Percentiles rank a stretch among this genome's conserved stretches.
Evolutionary conservation across 345 rosid species (phyloP).

Genomic region (Populus pruinosa): DNA sequence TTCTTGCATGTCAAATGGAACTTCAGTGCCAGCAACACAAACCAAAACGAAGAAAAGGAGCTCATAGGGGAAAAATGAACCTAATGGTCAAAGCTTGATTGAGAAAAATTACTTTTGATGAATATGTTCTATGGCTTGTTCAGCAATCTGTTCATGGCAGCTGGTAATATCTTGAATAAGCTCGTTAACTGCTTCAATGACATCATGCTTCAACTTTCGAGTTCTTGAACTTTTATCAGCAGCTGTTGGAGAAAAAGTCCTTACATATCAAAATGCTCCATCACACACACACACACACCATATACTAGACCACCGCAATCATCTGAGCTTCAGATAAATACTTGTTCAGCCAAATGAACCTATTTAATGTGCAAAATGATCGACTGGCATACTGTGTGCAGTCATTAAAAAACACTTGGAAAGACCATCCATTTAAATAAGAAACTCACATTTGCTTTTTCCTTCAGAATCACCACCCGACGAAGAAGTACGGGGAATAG

Average conservation of each 20-base stretch:
- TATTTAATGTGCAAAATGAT: neutral
- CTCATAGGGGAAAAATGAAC: neutral
- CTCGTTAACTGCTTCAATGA: slow-evolving; percentile 93
- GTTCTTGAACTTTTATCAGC: slow-evolving; percentile 85
- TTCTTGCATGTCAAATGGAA: neutral
- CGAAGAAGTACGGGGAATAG: slow-evolving; percentile 69
- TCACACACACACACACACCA: neutral
- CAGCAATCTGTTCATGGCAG: slow-evolving; percentile 97
- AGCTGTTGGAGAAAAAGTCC: slow-evolving; percentile 50
- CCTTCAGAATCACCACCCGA: slow-evolving; percentile 99
- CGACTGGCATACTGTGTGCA: neutral
- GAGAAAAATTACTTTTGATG: slow-evolving; percentile 75
- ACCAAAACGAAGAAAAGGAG: neutral
- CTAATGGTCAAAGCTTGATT: slow-evolving; percentile 1
- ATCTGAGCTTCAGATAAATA: neutral
- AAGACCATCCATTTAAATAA: neutral
- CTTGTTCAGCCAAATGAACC: neutral
- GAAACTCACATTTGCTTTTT: slow-evolving; percentile 70
- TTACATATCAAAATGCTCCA: slow-evolving; percentile 11
- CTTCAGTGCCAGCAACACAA: neutral
- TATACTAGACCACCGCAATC: neutral
- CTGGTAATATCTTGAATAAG: slow-evolving; percentile 82
- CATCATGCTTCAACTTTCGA: slow-evolving; percentile 92
- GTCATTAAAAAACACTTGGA: neutral
- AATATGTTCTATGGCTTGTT: slow-evolving; percentile 98